phyloP scores from a whole-genome alignment of 1,139 yeast species.

The Scheffersomyces stambukii region DNA sequence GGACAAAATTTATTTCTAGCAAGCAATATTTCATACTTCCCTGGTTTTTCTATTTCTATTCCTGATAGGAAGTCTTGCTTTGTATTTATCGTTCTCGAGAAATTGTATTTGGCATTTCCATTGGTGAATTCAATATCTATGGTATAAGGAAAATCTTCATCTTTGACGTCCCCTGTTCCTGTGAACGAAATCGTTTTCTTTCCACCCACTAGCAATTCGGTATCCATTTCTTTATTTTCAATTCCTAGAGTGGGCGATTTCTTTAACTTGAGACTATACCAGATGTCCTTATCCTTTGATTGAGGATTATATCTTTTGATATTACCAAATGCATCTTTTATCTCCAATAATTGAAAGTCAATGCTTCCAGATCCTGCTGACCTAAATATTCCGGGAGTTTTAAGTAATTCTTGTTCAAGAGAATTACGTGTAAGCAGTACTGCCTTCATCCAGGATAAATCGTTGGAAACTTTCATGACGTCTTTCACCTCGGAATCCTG shows the following conservation, averaged over 20 bases:
- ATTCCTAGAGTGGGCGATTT: conserved; percentile 51
- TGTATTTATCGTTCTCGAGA: conserved; percentile 35
- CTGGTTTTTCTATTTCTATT: conserved; percentile 51
- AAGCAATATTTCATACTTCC: conserved; percentile 52
- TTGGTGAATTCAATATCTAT: conserved; percentile 27
- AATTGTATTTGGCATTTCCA: too few relatives aligned
- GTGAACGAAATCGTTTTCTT: conserved; percentile 30
- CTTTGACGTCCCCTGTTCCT: conserved; percentile 15
- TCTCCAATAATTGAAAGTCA: conserved; percentile 59
- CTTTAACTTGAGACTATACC: conserved; percentile 58
- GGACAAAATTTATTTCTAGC: conserved; percentile 61
- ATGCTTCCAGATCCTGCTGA: conserved; percentile 45
- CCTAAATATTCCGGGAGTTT: conserved; percentile 18
- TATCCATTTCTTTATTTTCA: conserved; percentile 31
- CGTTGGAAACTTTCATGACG: conserved; percentile 6
- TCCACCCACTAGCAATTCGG: conserved; percentile 36
- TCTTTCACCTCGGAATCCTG: conserved; percentile 14
- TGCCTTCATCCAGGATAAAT: conserved; percentile 22
- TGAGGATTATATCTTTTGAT: conserved; percentile 49
- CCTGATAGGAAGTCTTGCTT: conserved; percentile 25
- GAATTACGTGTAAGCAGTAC: conserved; percentile 27
- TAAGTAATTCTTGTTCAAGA: conserved; percentile 33
- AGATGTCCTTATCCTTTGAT: conserved; percentile 42
- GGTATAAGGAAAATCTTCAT: conserved; percentile 44
- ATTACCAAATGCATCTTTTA: conserved; percentile 77